Evolutionary conservation across 495 filamentous ascomycete species (phyloP).

Genomic region (Sphaerosporella brunnea): DNA sequence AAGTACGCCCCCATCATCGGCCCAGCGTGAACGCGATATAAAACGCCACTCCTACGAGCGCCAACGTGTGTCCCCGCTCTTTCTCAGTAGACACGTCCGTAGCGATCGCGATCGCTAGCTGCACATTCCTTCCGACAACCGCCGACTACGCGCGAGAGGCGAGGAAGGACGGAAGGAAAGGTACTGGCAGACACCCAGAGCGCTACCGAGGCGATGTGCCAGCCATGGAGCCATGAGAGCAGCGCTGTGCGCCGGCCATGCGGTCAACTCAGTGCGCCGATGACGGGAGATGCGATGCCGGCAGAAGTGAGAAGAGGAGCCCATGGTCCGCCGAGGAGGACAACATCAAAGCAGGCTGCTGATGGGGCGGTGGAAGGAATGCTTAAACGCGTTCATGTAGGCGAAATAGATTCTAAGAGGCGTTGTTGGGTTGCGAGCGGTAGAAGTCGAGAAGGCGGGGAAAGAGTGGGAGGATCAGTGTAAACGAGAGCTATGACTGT

Average conservation of each 20-base stretch:
- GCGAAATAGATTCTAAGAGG: conserved; percentile 58
- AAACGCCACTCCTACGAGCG: conserved; percentile 89
- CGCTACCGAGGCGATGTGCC: conserved; percentile 80
- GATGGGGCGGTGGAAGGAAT: conserved; percentile 79
- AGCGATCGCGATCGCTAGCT: conserved; percentile 89
- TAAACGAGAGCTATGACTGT: conserved; percentile 53
- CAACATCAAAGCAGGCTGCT: conserved; percentile 92
- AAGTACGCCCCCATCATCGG: conserved; percentile 79
- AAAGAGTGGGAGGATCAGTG: conserved; percentile 95
- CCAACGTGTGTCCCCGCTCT: conserved; percentile 77
- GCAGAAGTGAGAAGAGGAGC: conserved; percentile 86
- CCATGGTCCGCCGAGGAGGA: conserved; percentile 82
- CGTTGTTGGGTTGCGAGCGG: conserved; percentile 37
- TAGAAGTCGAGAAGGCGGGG: conserved; percentile 92
- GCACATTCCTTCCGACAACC: conserved; percentile 97
- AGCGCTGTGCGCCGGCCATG: conserved; percentile 79
- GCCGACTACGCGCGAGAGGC: conserved; percentile 77
- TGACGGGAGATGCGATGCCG: conserved; percentile 78
- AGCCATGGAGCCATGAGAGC: conserved; percentile 79
- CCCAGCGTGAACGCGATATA: conserved; percentile 89
- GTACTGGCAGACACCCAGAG: conserved; percentile 86
- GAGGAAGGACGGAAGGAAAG: conserved; percentile 88
- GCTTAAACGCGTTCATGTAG: conserved; percentile 88
- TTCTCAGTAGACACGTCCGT: conserved; percentile 80
- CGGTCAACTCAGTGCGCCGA: conserved; percentile 71